Conservation (phyloP, 768 basidiomycete species). For the Tephrocybe rancida region DNA sequence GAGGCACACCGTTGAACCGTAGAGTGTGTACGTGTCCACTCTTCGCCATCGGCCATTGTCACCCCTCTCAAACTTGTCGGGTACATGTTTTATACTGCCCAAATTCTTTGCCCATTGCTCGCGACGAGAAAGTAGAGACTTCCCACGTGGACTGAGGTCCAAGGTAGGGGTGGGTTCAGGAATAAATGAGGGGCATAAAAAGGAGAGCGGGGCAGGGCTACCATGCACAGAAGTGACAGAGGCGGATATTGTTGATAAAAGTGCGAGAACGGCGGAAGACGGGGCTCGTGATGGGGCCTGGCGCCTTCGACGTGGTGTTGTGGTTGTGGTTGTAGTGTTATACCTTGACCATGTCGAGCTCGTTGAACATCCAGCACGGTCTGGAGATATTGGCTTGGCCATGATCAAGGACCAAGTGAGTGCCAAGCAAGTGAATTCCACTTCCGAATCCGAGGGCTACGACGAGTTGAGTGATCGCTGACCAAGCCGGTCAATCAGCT, state of each 20-base stretch:
- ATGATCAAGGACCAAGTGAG: constrained; percentile 36
- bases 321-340: constrained; percentile 1
- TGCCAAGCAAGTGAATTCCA: constrained; percentile 42
- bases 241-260: constrained; percentile 58
- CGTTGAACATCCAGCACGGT: constrained; percentile 24
- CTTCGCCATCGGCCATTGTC: constrained; percentile 61
- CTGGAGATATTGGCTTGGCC: constrained; percentile 54
- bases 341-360: constrained; percentile 9
- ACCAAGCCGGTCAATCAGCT: constrained; percentile 4
- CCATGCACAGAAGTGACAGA: constrained; percentile 47
- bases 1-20: constrained; percentile 69
- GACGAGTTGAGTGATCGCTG: constrained; percentile 10
- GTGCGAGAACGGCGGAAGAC: constrained; percentile 53
- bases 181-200: constrained; percentile 58
- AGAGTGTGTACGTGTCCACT: constrained; percentile 57
- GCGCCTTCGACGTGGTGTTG: constrained; percentile 12
- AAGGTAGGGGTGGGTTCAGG: constrained; percentile 13
- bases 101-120: constrained; percentile 15
- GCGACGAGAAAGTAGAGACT: constrained; percentile 12
- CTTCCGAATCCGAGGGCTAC: constrained; percentile 9
- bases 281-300: constrained; percentile 31
- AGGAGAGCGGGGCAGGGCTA: constrained; percentile 57
- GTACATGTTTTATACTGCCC: constrained; percentile 34
- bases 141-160: constrained; percentile 2
- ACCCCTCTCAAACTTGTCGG: constrained; percentile 56